Base-by-base conservation (phyloP, 805 yeast genomes). In the Suhomyces canberraensis region DNA sequence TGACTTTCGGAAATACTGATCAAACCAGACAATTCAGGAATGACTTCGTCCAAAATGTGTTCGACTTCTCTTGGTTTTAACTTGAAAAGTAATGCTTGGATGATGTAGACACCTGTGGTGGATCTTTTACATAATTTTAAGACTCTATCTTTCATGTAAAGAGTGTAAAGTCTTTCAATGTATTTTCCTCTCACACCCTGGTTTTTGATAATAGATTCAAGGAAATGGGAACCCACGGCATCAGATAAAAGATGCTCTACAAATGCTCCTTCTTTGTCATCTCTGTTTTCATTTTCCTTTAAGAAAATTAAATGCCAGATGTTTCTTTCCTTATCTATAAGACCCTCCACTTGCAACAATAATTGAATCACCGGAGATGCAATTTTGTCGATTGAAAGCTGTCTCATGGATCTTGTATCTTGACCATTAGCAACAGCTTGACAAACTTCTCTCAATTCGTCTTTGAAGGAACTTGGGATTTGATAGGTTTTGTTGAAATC, bases 201-300 rank as follows among this genome's bases (percentile, higher is more conserved):
- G 40, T 74, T 75, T 32, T 73, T 76, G 35, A 90, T 68, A 8
- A 80, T 74, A 14, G 81, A 73, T 58, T 93, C 88, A 18, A 91
- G 68, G 66, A 93, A 91, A 61, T 89, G 97, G 1, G 95, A 84
- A 0, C 98, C 98, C n/a, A 90, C 87, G 1, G 95, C 70, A 53
- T 89, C 96, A 7, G 93, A 78, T 25, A 91, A 63, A 37, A 90
- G 68, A 51, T 84, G 84, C 55, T 89, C 96, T 20, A 90, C 81
- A 57, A 84, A 89, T 0, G 93, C 78, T 44, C 76, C 90, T 50
- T 85, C 93, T 40, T 76, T 73, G 1, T 75, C 35, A 44, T 82
- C 79, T 34, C 60, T 69, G 17, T 71, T 79, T 3, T 68, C 75
- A 11, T 66, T 64, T 8, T 72, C 75, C 28, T 62, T 60, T 29